Evolutionary conservation across 2,329 filamentous ascomycete species (phyloP), one percentile per base, ranked within the genome.

Genomic region (Zymoseptoria brevis): DNA sequence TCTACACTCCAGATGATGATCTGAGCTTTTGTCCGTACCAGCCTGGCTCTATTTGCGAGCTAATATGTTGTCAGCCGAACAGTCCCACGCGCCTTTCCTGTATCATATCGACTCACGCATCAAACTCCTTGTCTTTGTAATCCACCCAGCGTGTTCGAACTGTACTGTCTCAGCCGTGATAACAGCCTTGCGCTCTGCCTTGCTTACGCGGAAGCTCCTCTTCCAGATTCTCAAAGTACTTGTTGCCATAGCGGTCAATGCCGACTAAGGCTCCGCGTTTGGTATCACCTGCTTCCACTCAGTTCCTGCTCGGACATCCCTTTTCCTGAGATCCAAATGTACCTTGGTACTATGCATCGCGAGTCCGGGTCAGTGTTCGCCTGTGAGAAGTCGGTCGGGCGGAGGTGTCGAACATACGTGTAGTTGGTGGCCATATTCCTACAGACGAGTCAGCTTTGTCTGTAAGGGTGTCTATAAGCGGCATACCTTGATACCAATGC

Each of bases 121-220:
- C 89, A 73, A 82, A 89, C 75, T 97, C 90, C 69, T 89, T 81
- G 75, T 89, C 83, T 79, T 90, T 93, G 82, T 95, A 99, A 77
- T 97, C 92, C 65, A 99, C 89, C 94, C 95, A 99, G 81, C 92
- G 86, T 68, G 91, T 96, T 72, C 93, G 88, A 70, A 96, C 91
- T 94, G 69, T 57, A 22, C 55, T 19, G 63, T 29, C 53, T 58
- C 57, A 60, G 55, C 11, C 49, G 19, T 35, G 7, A 24, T 13
- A 22, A 8, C 26, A 50, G 35, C 8, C 66, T 56, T 55, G 53
- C 59, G 55, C 22, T 22, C 19, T 13, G 30, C 22, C 8, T 50
- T n/a, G 70, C 87, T 74, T 81, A 96, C 90, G 81, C 60, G 94
- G 94, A 61, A 99, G 82, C 76, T 99, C 94, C 74, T 97, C 91